Percentiles rank a stretch among this genome's conserved stretches.
Evolutionary conservation across 2,329 filamentous ascomycete species (phyloP).

Genomic region (Cordyceps cateniannulata): DNA sequence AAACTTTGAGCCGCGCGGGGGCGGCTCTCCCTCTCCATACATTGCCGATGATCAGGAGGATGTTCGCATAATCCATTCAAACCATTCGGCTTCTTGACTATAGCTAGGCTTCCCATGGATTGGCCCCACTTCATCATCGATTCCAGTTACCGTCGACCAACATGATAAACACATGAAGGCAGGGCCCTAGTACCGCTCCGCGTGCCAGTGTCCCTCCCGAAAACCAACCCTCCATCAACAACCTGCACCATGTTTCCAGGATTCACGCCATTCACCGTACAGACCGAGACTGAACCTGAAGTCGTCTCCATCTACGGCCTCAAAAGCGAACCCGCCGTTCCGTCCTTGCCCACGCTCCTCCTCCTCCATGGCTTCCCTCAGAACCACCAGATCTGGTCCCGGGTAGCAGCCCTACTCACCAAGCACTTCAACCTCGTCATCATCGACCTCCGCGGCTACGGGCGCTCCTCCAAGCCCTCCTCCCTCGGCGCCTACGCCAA

Average conservation of each 20-base stretch:
- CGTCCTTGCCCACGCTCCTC: conserved; percentile 33
- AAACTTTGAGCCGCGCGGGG: background rate
- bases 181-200: too few relatives aligned
- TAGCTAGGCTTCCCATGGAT: too few relatives aligned
- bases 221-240: background rate
- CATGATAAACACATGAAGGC: too few relatives aligned
- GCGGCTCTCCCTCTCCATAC: too few relatives aligned
- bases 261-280: conserved; percentile 31
- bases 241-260: conserved; percentile 30
- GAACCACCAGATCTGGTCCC: conserved; percentile 46
- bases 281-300: conserved; percentile 27
- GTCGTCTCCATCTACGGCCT: conserved; percentile 38
- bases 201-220: too few relatives aligned
- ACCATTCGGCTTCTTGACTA: too few relatives aligned
- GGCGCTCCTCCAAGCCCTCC: conserved; percentile 39
- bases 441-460: conserved; percentile 47
- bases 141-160: too few relatives aligned
- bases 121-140: too few relatives aligned
- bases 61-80: too few relatives aligned
- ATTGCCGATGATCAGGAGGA: too few relatives aligned
- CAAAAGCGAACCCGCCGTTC: conserved; percentile 22
- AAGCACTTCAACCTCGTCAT: conserved; percentile 36
- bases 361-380: conserved; percentile 49
- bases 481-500: conserved; percentile 35
- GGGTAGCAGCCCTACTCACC: conserved; percentile 32